Evolutionary conservation across 208 protist genomes (phyloP).

Genomic region (Endotrypanum monterogeii): DNA sequence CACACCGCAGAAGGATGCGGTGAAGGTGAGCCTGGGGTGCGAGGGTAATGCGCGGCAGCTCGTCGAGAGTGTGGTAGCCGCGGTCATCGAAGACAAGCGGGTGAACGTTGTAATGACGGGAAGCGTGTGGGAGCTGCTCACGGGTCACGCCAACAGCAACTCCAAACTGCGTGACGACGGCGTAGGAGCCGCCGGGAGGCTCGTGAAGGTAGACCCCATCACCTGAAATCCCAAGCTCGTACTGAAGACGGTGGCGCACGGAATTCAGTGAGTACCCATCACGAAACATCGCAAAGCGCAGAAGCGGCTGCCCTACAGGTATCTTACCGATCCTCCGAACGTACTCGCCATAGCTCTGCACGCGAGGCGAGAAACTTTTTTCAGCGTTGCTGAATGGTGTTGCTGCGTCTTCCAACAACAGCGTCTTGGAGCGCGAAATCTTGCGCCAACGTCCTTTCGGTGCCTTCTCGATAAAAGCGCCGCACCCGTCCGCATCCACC

Average conservation of each 20-base stretch:
- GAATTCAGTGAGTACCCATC: slow-evolving; percentile 52
- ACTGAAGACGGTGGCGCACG: slow-evolving; percentile 71
- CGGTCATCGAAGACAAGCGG: slow-evolving; percentile 78
- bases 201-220: slow-evolving; percentile 52
- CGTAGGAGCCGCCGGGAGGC: slow-evolving; percentile 60
- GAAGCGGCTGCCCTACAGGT: slow-evolving; percentile 44
- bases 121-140: slow-evolving; percentile 77
- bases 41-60: slow-evolving; percentile 10
- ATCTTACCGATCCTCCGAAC: slow-evolving; percentile 54
- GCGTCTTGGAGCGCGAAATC: slow-evolving; percentile 56
- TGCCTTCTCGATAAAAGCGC: slow-evolving; percentile 45
- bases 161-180: slow-evolving; percentile 73
- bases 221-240: slow-evolving; percentile 51
- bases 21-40: slow-evolving; percentile 48
- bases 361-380: slow-evolving; percentile 59
- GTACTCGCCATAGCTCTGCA: slow-evolving; percentile 84
- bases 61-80: slow-evolving; percentile 34
- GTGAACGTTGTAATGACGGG: slow-evolving; percentile 80
- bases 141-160: slow-evolving; percentile 67
- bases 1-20: slow-evolving; percentile 71
- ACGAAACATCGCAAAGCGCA: slow-evolving; percentile 80
- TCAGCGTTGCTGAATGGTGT: slow-evolving; percentile 62
- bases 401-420: slow-evolving; percentile 70
- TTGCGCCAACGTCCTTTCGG: slow-evolving; percentile 82
- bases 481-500: slow-evolving; percentile 35